Percentiles rank a stretch among this genome's conserved stretches.
Conservation (phyloP, 495 filamentous ascomycete genomes). For the Xanthoparmelia taractica region DNA sequence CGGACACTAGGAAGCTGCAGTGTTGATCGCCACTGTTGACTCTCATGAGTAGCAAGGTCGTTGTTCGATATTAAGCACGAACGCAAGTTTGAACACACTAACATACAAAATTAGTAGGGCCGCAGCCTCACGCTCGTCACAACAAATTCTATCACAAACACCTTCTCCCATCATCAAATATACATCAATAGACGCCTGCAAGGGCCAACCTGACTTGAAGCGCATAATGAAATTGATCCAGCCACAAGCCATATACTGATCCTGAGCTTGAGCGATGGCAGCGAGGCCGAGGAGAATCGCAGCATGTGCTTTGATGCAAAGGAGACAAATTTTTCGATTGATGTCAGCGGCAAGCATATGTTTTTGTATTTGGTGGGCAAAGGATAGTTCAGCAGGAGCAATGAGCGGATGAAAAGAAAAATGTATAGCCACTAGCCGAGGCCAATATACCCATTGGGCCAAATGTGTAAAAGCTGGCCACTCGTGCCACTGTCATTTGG, state of each 20-base stretch:
- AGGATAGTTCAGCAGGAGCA: background rate
- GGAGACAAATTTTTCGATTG: constrained; percentile 5
- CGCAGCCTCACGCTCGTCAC: constrained; percentile 21
- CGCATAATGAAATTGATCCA: constrained; percentile 22
- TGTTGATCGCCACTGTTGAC: constrained; percentile 20
- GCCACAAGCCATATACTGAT: constrained; percentile 21
- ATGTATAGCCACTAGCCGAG: background rate
- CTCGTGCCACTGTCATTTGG: background rate
- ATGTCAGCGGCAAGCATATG: constrained; percentile 1
- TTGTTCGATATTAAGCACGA: background rate
- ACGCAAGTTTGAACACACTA: constrained; percentile 19
- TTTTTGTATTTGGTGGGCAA: background rate
- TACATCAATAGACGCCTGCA: background rate
- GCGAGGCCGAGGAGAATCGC: constrained; percentile 19
- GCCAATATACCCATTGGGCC: background rate
- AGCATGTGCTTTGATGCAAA: constrained; percentile 17
- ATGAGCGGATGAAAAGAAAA: background rate
- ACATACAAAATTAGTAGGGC: constrained; percentile 21
- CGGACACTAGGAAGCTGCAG: constrained; percentile 19
- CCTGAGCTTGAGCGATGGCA: constrained; percentile 22
- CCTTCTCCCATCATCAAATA: constrained; percentile 14
- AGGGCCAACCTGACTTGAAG: constrained; percentile 12
- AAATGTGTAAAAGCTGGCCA: background rate
- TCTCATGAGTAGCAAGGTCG: background rate
- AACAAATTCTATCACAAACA: constrained; percentile 16